Base-by-base conservation (phyloP, 2,329 filamentous ascomycete genomes). In the Neofusicoccum sp. region DNA sequence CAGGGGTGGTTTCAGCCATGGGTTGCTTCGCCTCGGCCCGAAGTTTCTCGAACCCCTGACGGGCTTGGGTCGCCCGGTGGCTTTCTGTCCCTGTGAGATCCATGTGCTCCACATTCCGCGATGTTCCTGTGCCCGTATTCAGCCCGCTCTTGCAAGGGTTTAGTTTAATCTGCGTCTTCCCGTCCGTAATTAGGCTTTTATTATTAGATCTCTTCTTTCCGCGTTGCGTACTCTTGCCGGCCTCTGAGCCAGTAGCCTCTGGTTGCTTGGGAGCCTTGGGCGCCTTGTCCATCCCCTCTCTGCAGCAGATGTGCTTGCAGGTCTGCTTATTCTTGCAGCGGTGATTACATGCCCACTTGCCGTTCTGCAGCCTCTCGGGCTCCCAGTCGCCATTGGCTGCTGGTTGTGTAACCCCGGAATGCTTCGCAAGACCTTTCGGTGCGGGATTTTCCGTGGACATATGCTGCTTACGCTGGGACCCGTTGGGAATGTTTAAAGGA, bases 311-410 rank as follows among this genome's bases (percentile, higher is more conserved):
- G 67, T 93, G 90, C 65, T 86, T 89, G 72, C 90, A 93, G 8
- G 69, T 74, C 40, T 71, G 76, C 65, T 84, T 86, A 65, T 87
- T 79, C 66, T 83, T 85, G 75, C 90, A 93, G 16, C 73, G 73
- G 68, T 93, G 90, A 61, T 88, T 88, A 73, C 90, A 93, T 36
- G 82, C 81, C 85, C 87, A 93, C 68, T 82, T 89, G 0, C 89
- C 89, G 68, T 90, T 93, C 0, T 79, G 73, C 63, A 92, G 80
- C 65, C 80, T 81, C 1, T 75, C 70, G 4, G 85, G 80, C 48
- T 81, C 74, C 34, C 66, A 64, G 28, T 62, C 47, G 45, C 62
- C 28, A 12, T 20, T 8, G 11, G 24, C 28, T 31, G 7, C 51
- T 12, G 14, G 31, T 34, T 43, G 57, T 33, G 62, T 58, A 36